Base-by-base conservation (phyloP, 2,329 filamentous ascomycete genomes). In the Pezicula rhizophila region DNA sequence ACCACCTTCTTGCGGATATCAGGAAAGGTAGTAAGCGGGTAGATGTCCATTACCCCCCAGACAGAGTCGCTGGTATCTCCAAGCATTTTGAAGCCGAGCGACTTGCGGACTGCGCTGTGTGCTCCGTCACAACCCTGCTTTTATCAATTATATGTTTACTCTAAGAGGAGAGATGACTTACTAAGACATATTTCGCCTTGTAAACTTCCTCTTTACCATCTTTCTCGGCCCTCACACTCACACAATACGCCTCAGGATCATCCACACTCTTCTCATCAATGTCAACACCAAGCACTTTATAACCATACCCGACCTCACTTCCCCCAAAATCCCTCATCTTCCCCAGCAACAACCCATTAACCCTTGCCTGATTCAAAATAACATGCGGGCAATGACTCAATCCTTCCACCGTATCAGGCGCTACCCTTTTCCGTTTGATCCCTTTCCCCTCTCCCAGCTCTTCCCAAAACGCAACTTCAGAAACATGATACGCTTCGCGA, bases 311-410 rank as follows among this genome's bases (percentile, higher is more conserved):
- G n/a, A 87, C 72, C 2, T 64, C 61, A 43, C 80, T 73, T 7
- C 75, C 72, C 5, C 73, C 75, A 57, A 76, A 66, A 46, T 75
- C 65, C 53, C 72, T 71, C 54, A 85, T 80, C 42, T 75, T 72
- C 52, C 84, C 80, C 0, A 84, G 68, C 54, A 85, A 79, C 58
- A 83, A 82, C 2, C 74, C 70, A 61, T 89, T 84, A 50, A 88
- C 78, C 1, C 83, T 76, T 6, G 84, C 85, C 63, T 89, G 85
- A 56, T 87, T 84, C 38, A 90, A 64, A 7, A 86, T 80, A 3
- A 81, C 76, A 60, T 88, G 78, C 42, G 79, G 78, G 54, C 84
- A 84, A n/a, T 76, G 75, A 14, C 75, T 82, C 45, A 85, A 67
- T 1, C 80, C 82, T 1, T 74, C 71, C 41, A 77, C 76, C 1